These are phyloP conservation scores for Telfairia occidentalis DNA, from an alignment of 331 rosid genomes.

Conservation along the genomic window DNA sequence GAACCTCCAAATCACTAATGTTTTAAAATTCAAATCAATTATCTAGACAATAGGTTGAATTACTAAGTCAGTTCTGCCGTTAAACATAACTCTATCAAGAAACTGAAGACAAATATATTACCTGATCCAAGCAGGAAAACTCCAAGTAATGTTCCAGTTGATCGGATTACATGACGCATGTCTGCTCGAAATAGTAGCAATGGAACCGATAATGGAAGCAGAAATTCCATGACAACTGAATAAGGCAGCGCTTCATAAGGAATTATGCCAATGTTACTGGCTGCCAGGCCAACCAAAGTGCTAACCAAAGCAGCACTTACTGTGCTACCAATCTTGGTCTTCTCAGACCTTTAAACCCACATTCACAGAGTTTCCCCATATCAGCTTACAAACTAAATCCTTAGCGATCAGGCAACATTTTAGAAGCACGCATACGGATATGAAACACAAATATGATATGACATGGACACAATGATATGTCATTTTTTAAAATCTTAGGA, in stretches of 20 bases:
- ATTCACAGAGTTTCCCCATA: not conserved
- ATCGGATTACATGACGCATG: constrained; percentile 29
- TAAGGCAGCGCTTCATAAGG: constrained; percentile 39
- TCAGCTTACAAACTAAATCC: not conserved
- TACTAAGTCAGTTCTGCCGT: not conserved
- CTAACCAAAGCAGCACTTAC: constrained; percentile 48
- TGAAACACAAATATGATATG: no score
- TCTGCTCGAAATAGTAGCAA: constrained; percentile 54
- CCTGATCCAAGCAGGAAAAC: constrained; percentile 57
- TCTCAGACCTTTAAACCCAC: constrained; percentile 47
- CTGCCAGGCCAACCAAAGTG: constrained; percentile 52
- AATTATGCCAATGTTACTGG: constrained; percentile 44
- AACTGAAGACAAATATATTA: constrained; percentile 3
- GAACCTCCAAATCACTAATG: not conserved
- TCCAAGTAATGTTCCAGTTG: constrained; percentile 43
- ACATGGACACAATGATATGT: no score
- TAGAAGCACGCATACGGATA: no score
- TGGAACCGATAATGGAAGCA: constrained; percentile 49
- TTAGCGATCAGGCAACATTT: not conserved
- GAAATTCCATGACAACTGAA: constrained; percentile 39
- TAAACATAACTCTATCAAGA: not conserved
- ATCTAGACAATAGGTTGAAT: not conserved
- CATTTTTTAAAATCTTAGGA: no score
- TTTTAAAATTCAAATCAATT: not conserved
- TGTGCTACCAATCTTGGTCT: constrained; percentile 49